These are phyloP conservation scores for Fusarium papillatum DNA, from an alignment of 2,329 filamentous ascomycete species.

Conservation along the genomic window DNA sequence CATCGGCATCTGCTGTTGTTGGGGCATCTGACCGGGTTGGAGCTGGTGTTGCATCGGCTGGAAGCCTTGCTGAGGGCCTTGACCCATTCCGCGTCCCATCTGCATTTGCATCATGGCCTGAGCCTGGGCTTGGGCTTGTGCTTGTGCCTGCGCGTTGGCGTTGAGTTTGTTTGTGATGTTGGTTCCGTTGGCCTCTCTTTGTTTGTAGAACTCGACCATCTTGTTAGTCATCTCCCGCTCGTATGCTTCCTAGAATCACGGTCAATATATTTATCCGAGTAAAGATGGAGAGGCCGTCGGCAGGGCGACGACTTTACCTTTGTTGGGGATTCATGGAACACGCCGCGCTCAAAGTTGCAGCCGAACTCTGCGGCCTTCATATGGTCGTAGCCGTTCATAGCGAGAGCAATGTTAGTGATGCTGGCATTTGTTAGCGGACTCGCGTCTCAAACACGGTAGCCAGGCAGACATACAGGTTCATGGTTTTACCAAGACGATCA, in stretches of 20 bases:
- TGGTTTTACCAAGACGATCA: slow-evolving; percentile 58
- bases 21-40: slow-evolving; percentile 66
- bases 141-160: slow-evolving; percentile 57
- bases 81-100: slow-evolving; percentile 65
- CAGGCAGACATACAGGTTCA: slow-evolving; percentile 55
- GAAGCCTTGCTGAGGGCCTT: slow-evolving; percentile 66
- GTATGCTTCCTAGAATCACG: slow-evolving; percentile 58
- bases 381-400: slow-evolving; percentile 56
- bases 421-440: slow-evolving; percentile 48
- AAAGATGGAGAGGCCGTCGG: neutral
- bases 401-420: slow-evolving; percentile 65
- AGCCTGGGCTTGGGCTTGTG: slow-evolving; percentile 54
- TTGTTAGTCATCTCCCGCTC: slow-evolving; percentile 62
- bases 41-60: slow-evolving; percentile 71
- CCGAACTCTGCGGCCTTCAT: slow-evolving; percentile 57
- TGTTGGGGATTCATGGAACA: slow-evolving; percentile 59
- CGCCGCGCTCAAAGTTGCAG: slow-evolving; percentile 62
- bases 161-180: slow-evolving; percentile 65
- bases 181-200: slow-evolving; percentile 64
- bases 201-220: slow-evolving; percentile 62
- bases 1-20: slow-evolving; percentile 48
- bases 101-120: slow-evolving; percentile 68
- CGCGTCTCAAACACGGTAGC: neutral
- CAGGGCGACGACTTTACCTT: slow-evolving; percentile 54
- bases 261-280: slow-evolving; percentile 33